Evolutionary conservation across 805 yeast species (phyloP), one percentile per base, ranked within the genome.

Genomic region (Barnettozyma sp.): DNA sequence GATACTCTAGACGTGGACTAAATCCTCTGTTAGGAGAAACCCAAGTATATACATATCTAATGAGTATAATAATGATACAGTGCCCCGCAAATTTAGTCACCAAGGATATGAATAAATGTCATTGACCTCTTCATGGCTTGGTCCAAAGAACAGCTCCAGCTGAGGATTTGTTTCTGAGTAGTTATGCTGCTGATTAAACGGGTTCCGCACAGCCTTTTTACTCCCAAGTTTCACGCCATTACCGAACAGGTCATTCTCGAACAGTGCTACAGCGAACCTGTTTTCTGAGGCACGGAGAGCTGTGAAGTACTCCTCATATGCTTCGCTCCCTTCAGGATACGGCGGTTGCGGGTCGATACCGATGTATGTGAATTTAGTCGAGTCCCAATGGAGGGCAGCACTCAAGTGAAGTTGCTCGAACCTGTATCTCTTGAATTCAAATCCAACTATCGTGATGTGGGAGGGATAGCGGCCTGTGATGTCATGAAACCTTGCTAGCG

Each of bases 341-440:
- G 55, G 45, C 10, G 82, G 74, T 19, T 48, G 36, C 2, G 88
- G 92, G 7, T 72, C 68, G 41, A 71, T 64, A 0, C 86, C 82
- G 21, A 76, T 52, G 46, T 78, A 82, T 2, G 59, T 53, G 1
- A 73, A 61, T 5, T 55, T 51, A 0, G 49, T 48, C 2, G 28
- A 12, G 4, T 71, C 66, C 35, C 60, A 68, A 13, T 59, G 62
- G 25, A 82, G 54, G 0, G 79, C 76, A n/a, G 48, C 48, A 17
- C 13, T 13, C 10, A 76, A 60, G 56, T 82, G 92, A 26, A 62
- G 52, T 0, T 67, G 48, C 13, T 75, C 30, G 49, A 83, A 84
- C 35, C 95, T 62, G 14, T 53, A 50, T 36, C 73, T 58, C 49
- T 85, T 85, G 58, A 85, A 85, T 30, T 76, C 86, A 52, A 82